Evolutionary conservation across 495 filamentous ascomycete species (phyloP).

Genomic region (Neurospora tetrasperma): DNA sequence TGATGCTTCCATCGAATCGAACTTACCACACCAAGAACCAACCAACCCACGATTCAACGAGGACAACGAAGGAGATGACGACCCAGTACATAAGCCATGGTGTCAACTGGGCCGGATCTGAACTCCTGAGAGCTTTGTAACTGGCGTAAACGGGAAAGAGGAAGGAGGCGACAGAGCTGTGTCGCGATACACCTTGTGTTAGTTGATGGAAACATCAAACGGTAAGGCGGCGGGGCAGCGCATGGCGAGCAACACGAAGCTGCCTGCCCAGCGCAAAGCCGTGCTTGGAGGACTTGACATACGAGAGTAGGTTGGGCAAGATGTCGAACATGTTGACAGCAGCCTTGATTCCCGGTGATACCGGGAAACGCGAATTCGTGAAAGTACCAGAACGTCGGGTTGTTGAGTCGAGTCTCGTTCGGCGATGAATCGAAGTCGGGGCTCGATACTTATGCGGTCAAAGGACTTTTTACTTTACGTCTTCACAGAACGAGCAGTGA

Average conservation of each 20-base stretch:
- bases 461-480: not conserved
- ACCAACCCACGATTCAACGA: conserved; percentile 77
- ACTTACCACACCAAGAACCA: conserved; percentile 74
- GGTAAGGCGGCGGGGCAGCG: not conserved
- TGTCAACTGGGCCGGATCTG: conserved; percentile 78
- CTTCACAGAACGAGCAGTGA: not conserved
- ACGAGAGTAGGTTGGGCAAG: conserved; percentile 72
- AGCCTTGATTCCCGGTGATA: not conserved
- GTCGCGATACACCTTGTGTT: conserved; percentile 1
- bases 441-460: not conserved
- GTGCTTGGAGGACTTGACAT: conserved; percentile 27
- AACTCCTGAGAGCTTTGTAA: conserved; percentile 93
- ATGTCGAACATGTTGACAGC: conserved; percentile 61
- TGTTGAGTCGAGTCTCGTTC: not conserved
- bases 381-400: not conserved
- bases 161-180: conserved; percentile 76
- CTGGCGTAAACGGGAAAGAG: conserved; percentile 95
- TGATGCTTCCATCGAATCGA: not conserved
- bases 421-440: not conserved
- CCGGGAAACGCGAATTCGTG: not conserved
- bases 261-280: conserved; percentile 1
- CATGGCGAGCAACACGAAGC: not conserved
- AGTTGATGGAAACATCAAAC: not conserved
- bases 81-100: conserved; percentile 99
- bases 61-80: conserved; percentile 67